Percentiles rank a stretch among this genome's conserved stretches.
phyloP scores from a whole-genome alignment of 352 stramenopile genomes.

The Blastocystis sp. region DNA sequence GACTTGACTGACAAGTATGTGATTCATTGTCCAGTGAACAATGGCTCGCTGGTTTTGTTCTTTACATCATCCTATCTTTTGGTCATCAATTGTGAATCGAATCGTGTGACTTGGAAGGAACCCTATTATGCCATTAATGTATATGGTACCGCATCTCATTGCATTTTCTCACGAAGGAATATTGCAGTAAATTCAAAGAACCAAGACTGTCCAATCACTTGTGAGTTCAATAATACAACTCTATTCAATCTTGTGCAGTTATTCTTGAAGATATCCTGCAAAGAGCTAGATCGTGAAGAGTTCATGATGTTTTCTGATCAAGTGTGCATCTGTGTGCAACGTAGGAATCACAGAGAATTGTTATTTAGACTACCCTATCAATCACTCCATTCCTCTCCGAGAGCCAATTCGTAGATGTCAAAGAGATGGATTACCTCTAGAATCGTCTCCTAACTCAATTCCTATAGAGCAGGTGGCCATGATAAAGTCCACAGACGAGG shows the following conservation, averaged over 20 bases:
- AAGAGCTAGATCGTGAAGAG: background rate
- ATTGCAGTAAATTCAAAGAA: background rate
- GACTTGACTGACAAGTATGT: background rate
- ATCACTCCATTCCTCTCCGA: background rate
- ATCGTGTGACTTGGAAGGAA: conserved; percentile 7
- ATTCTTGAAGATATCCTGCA: background rate
- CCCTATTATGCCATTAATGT: background rate
- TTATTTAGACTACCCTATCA: conserved; percentile 11
- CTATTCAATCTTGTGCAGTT: background rate
- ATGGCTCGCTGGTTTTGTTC: background rate
- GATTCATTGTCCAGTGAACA: background rate
- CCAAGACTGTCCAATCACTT: background rate
- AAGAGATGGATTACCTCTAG: background rate
- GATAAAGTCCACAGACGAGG: background rate
- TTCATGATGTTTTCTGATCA: background rate
- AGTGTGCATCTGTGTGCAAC: background rate
- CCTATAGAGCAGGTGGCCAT: conserved; percentile 19
- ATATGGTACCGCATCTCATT: background rate
- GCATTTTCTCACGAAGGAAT: background rate
- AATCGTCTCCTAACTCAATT: background rate
- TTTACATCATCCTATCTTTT: conserved; percentile 3
- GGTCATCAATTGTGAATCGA: background rate
- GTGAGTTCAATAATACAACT: background rate
- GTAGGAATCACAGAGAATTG: background rate
- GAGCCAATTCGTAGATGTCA: background rate